phyloP scores from a whole-genome alignment of 2,329 filamentous ascomycete species.

The Fusarium veterinarium region DNA sequence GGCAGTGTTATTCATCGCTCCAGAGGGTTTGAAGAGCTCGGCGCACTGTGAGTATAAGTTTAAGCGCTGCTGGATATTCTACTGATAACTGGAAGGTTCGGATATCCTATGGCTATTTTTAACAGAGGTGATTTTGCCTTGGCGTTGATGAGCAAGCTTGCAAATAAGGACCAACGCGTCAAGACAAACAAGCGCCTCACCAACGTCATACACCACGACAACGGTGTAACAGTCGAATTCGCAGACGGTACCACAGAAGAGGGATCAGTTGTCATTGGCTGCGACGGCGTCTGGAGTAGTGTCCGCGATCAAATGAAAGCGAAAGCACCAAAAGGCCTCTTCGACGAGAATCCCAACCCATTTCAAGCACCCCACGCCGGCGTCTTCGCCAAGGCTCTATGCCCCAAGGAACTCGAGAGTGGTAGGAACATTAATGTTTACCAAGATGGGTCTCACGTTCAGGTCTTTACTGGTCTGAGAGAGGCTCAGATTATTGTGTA shows the following conservation, averaged over 20 bases:
- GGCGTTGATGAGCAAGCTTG: conserved; percentile 5
- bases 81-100: neutral
- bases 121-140: conserved; percentile 20
- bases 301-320: conserved; percentile 24
- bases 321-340: conserved; percentile 13
- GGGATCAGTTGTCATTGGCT: neutral
- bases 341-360: conserved; percentile 13
- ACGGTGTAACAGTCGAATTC: conserved; percentile 10
- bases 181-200: conserved; percentile 20
- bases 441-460: conserved; percentile 9
- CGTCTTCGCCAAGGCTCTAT: neutral
- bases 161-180: neutral
- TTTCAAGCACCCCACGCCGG: conserved; percentile 12
- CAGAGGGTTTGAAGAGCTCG: neutral
- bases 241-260: conserved; percentile 15
- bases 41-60: neutral
- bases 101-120: conserved; percentile 23
- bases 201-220: neutral
- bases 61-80: rapidly evolving
- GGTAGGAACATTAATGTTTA: conserved; percentile 18
- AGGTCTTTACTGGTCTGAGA: conserved; percentile 14
- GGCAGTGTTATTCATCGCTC: conserved; percentile 3
- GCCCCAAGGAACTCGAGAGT: neutral
- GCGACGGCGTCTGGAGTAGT: conserved; percentile 18
- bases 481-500: conserved; percentile 17